These are phyloP conservation scores for Lentinula raphanica DNA, from an alignment of 768 basidiomycete species.

Conservation along the genomic window DNA sequence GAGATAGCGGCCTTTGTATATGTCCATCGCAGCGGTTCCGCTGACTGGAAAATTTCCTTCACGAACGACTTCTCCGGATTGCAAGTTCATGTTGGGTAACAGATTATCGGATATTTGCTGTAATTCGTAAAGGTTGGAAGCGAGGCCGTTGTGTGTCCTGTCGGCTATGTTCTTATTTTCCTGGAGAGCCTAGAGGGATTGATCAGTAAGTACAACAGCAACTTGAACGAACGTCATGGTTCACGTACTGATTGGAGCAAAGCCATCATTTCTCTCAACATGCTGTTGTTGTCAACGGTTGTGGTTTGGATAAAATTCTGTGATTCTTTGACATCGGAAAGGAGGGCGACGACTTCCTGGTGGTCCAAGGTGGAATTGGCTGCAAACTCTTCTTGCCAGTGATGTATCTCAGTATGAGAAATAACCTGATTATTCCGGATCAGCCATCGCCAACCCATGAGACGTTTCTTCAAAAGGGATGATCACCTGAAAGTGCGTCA, in stretches of 20 bases:
- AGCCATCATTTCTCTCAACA: constrained; percentile 38
- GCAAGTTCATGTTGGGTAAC: constrained; percentile 45
- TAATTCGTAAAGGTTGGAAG: constrained; percentile 16
- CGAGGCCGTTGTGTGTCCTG: constrained; percentile 12
- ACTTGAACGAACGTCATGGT: background rate
- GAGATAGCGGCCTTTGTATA: constrained; percentile 50
- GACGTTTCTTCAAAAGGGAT: no score
- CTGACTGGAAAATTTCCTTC: constrained; percentile 45
- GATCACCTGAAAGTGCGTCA: constrained; percentile 48
- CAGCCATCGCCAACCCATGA: no score
- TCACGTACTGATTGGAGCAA: constrained; percentile 43
- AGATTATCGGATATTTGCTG: constrained; percentile 36
- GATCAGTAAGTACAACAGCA: background rate
- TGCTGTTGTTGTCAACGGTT: constrained; percentile 26
- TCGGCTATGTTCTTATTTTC: constrained; percentile 27
- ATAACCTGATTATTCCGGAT: constrained; percentile 27
- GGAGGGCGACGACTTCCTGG: constrained; percentile 33
- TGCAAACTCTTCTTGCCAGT: constrained; percentile 43
- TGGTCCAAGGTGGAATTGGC: constrained; percentile 36
- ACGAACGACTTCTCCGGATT: constrained; percentile 47
- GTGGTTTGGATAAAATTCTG: constrained; percentile 30
- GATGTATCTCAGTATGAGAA: constrained; percentile 39
- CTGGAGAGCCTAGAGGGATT: constrained; percentile 28
- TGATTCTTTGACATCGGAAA: constrained; percentile 39
- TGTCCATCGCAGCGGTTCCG: constrained; percentile 49